Evolutionary conservation across 306 rosid species (phyloP).

Genomic region (Calophaca sinica): DNA sequence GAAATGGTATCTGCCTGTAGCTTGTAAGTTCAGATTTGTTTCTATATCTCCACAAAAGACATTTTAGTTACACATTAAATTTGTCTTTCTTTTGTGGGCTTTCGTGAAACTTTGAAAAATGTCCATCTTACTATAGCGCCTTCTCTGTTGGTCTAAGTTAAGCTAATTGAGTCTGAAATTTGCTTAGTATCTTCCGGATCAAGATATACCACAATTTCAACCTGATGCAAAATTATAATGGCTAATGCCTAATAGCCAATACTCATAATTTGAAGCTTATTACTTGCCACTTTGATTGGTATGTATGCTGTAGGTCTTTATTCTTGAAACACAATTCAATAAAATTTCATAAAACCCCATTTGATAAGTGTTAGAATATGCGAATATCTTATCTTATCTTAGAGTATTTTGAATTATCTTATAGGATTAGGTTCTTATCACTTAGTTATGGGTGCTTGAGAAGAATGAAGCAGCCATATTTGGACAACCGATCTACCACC

Average conservation of each 20-base stretch:
- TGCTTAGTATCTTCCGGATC: slow-evolving; percentile 34
- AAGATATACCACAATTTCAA: slow-evolving; percentile 21
- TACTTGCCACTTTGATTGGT: slow-evolving; percentile 25
- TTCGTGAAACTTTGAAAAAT: slow-evolving; percentile 32
- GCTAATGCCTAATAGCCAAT: slow-evolving; percentile 29
- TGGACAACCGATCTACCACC: too few relatives aligned
- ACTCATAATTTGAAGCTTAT: slow-evolving; percentile 16
- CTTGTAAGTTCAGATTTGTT: slow-evolving; percentile 63
- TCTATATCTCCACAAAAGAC: slow-evolving; percentile 8
- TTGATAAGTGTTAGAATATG: neutral
- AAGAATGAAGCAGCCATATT: too few relatives aligned
- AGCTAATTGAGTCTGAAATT: slow-evolving; percentile 31
- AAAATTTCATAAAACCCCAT: slow-evolving; percentile 22
- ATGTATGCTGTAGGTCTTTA: slow-evolving; percentile 9
- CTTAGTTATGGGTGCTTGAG: too few relatives aligned
- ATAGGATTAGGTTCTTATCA: too few relatives aligned
- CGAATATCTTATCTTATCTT: too few relatives aligned
- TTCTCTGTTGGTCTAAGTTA: slow-evolving; percentile 29
- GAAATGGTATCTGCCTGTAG: slow-evolving; percentile 96
- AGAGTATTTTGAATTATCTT: too few relatives aligned
- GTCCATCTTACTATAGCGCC: slow-evolving; percentile 29
- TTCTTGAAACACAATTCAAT: slow-evolving; percentile 17
- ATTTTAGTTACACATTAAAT: slow-evolving; percentile 6
- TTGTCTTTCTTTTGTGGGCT: slow-evolving; percentile 13
- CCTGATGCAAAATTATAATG: slow-evolving; percentile 31